Evolutionary conservation across 2,329 filamentous ascomycete genomes (phyloP).

Genomic region (Exophiala viscosa): DNA sequence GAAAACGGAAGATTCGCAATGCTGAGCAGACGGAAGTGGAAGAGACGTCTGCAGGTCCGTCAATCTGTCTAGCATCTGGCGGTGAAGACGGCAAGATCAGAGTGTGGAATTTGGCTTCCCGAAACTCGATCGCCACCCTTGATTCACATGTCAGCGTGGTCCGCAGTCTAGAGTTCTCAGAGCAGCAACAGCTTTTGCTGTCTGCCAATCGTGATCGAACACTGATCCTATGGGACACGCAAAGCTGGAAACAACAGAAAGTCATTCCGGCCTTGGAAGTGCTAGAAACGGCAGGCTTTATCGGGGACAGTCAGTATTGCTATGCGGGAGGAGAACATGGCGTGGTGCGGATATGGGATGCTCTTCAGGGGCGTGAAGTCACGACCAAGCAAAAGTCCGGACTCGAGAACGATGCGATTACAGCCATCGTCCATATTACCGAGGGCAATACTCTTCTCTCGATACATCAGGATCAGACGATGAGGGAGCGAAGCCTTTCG

Average conservation of each 20-base stretch:
- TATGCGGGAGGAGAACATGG: slow-evolving; percentile 85
- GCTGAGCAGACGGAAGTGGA: slow-evolving; percentile 45
- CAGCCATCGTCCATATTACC: slow-evolving; percentile 63
- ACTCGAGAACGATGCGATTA: slow-evolving; percentile 62
- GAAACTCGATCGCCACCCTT: slow-evolving; percentile 69
- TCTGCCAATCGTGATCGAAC: slow-evolving; percentile 92
- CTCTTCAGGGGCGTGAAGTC: slow-evolving; percentile 71
- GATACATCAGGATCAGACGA: slow-evolving; percentile 83
- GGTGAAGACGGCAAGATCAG: slow-evolving; percentile 90
- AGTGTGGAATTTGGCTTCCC: slow-evolving; percentile 86
- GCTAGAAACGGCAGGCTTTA: slow-evolving; percentile 78
- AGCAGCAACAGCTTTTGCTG: slow-evolving; percentile 69
- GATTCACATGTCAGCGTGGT: slow-evolving; percentile 96
- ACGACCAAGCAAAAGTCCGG: slow-evolving; percentile 67
- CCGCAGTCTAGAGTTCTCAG: slow-evolving; percentile 77
- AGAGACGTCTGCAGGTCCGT: slow-evolving; percentile 44
- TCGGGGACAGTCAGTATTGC: slow-evolving; percentile 66
- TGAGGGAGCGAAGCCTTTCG: slow-evolving; percentile 66
- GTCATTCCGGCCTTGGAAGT: slow-evolving; percentile 82
- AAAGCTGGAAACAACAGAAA: slow-evolving; percentile 75
- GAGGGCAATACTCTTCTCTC: slow-evolving; percentile 57
- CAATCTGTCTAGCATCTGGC: slow-evolving; percentile 76
- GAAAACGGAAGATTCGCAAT: slow-evolving; percentile 40
- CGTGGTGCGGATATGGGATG: slow-evolving; percentile 77
- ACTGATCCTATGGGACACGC: slow-evolving; percentile 83